A percentile compares a stretch with the other conserved stretches of the same genome.
phyloP scores from a whole-genome alignment of 2,329 filamentous ascomycete genomes.

The Neonectria hederae region DNA sequence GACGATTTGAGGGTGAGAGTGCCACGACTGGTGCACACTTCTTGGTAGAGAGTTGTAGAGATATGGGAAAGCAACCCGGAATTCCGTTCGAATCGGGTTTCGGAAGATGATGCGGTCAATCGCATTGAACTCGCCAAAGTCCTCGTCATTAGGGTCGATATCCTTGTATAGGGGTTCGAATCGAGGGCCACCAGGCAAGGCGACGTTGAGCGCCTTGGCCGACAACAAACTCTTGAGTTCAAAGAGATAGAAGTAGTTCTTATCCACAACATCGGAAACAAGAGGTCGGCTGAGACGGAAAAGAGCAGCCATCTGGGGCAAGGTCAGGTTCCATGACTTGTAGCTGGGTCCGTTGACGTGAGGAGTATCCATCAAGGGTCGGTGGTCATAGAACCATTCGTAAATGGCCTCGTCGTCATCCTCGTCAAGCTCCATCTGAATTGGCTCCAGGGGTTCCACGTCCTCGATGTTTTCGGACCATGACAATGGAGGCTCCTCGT shows the following conservation, averaged over 20 bases:
- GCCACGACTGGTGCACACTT: constrained; percentile 93
- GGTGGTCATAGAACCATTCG: constrained; percentile 98
- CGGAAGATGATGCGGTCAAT: constrained; percentile 99
- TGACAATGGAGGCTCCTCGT: constrained; percentile 95
- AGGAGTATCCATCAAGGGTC: constrained; percentile 86
- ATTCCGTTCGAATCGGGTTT: constrained; percentile 92
- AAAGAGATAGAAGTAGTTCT: constrained; percentile 98
- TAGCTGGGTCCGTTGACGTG: constrained; percentile 98
- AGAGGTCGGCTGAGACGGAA: constrained; percentile 92
- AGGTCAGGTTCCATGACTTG: constrained; percentile 90
- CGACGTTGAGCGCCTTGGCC: constrained; percentile 95
- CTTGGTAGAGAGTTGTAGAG: constrained; percentile 96
- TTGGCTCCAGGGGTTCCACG: constrained; percentile 95
- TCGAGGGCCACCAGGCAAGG: constrained; percentile 94
- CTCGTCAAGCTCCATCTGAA: constrained; percentile 98
- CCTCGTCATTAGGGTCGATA: constrained; percentile 97
- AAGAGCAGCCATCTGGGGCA: constrained; percentile 95
- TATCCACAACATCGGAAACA: constrained; percentile 90
- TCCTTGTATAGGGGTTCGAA: constrained; percentile 99
- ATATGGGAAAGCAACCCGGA: constrained; percentile 92
- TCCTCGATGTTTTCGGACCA: constrained; percentile 99
- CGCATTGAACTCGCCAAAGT: constrained; percentile 99
- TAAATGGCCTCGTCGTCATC: constrained; percentile 89
- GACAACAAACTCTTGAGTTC: constrained; percentile 95
- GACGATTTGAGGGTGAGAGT: constrained; percentile 91